Conservation (phyloP, 2,329 filamentous ascomycete genomes). For the Stagonosporopsis vannaccii region DNA sequence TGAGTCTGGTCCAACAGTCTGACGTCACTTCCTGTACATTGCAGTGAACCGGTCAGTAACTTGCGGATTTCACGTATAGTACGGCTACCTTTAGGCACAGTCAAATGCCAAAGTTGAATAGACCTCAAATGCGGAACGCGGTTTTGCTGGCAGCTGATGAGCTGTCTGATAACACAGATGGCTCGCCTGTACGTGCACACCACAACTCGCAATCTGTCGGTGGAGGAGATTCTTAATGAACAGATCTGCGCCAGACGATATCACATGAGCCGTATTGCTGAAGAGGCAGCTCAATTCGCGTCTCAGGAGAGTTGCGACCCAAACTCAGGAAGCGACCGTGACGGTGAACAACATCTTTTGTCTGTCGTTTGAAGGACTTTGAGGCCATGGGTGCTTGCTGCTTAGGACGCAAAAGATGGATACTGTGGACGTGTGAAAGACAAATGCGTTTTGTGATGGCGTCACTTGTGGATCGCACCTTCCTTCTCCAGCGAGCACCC, state of each 20-base stretch:
- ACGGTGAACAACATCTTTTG: neutral
- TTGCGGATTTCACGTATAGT: neutral
- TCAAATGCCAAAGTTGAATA: neutral
- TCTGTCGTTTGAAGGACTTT: neutral
- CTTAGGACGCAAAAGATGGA: neutral
- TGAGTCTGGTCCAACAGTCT: neutral
- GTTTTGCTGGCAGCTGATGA: neutral
- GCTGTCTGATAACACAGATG: neutral
- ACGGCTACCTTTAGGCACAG: neutral
- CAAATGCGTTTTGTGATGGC: neutral
- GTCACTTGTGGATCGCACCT: conserved; percentile 21
- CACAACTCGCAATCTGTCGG: neutral
- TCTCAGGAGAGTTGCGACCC: no score
- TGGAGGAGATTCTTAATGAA: no score
- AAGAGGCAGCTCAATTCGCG: no score
- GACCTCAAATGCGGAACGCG: no score
- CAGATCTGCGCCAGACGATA: neutral
- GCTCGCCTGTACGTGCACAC: neutral
- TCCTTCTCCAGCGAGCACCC: conserved; percentile 16
- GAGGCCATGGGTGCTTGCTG: neutral
- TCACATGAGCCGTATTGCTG: neutral
- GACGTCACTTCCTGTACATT: neutral
- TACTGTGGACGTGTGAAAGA: neutral
- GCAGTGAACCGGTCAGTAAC: no score
- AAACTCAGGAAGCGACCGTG: neutral